These are phyloP conservation scores for Penstemon davidsonii DNA, from an alignment of 257 asterid genomes.

Conservation along the genomic window DNA sequence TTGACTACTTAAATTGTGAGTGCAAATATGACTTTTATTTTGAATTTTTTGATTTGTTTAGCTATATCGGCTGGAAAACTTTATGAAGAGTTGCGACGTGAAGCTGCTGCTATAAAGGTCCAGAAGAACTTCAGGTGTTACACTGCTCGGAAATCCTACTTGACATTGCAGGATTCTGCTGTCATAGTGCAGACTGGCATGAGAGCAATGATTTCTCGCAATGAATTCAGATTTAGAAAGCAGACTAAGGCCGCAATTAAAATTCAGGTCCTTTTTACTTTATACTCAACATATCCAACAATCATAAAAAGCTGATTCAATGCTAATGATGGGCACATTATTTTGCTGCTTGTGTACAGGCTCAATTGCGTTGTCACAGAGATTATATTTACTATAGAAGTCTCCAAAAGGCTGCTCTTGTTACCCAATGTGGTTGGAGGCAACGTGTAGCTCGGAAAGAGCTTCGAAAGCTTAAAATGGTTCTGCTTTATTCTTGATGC, in stretches of 20 bases:
- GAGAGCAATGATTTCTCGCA: slow-evolving; percentile 88
- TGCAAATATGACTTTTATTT: too few species aligned
- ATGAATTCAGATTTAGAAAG: slow-evolving; percentile 80
- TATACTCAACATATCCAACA: slow-evolving; percentile 22
- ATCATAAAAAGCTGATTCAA: slow-evolving; percentile 16
- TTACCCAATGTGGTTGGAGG: slow-evolving; percentile 98
- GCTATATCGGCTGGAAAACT: slow-evolving; percentile 85
- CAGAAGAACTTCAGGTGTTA: slow-evolving; percentile 87
- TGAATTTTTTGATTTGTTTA: slow-evolving; percentile 12
- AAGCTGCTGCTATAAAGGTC: slow-evolving; percentile 88
- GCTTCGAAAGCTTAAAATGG: slow-evolving; percentile 93
- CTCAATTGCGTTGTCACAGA: slow-evolving; percentile 66
- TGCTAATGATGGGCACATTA: slow-evolving; percentile 30
- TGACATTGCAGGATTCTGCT: slow-evolving; percentile 58
- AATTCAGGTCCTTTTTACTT: slow-evolving; percentile 69
- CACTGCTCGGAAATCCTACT: slow-evolving; percentile 64
- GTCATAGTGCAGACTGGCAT: slow-evolving; percentile 82
- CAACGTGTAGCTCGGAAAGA: slow-evolving; percentile 82
- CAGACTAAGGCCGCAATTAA: slow-evolving; percentile 88
- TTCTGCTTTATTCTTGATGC: slow-evolving; percentile 37
- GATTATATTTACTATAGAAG: slow-evolving; percentile 67
- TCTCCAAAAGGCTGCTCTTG: slow-evolving; percentile 78
- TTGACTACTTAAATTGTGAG: neutral
- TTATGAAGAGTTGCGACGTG: slow-evolving; percentile 84
- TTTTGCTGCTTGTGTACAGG: slow-evolving; percentile 52